Conservation (phyloP, 2,329 filamentous ascomycete species). For the Fusarium pilosicola region DNA sequence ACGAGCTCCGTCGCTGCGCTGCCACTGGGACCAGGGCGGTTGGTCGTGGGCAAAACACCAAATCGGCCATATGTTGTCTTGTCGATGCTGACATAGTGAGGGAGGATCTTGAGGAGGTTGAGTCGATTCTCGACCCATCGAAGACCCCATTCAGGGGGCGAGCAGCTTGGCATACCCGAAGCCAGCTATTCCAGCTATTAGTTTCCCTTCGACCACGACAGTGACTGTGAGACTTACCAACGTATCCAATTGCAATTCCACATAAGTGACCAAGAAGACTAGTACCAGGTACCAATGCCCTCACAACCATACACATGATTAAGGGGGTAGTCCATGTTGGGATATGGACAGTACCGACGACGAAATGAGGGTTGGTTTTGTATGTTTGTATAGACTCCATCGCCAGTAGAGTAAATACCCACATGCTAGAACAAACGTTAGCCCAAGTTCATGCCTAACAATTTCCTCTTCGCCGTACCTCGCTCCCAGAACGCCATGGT, state of each 20-base stretch:
- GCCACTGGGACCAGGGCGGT: slow-evolving; percentile 50
- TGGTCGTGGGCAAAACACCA: slow-evolving; percentile 78
- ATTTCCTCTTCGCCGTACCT: slow-evolving; percentile 65
- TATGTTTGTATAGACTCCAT: slow-evolving; percentile 89
- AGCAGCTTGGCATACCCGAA: slow-evolving; percentile 90
- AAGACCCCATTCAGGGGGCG: slow-evolving; percentile 86
- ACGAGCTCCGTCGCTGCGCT: slow-evolving; percentile 69
- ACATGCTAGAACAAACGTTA: slow-evolving; percentile 68
- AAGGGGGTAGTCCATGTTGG: slow-evolving; percentile 93
- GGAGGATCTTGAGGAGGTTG: slow-evolving; percentile 83
- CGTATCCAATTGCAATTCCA: slow-evolving; percentile 84
- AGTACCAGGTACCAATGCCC: slow-evolving; percentile 80
- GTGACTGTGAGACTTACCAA: slow-evolving; percentile 68
- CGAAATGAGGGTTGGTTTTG: slow-evolving; percentile 81
- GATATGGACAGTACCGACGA: slow-evolving; percentile 71
- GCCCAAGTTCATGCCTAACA: not conserved
- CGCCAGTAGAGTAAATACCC: slow-evolving; percentile 89
- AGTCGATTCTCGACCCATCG: slow-evolving; percentile 90
- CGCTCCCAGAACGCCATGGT: slow-evolving; percentile 81
- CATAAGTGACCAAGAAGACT: slow-evolving; percentile 89
- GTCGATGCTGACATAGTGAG: slow-evolving; percentile 93
- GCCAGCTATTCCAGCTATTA: slow-evolving; percentile 66
- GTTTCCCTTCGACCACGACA: not conserved
- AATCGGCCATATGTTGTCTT: slow-evolving; percentile 96
- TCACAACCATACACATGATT: slow-evolving; percentile 77